Conservation (phyloP, 345 rosid species). For the Barbarea vulgaris region DNA sequence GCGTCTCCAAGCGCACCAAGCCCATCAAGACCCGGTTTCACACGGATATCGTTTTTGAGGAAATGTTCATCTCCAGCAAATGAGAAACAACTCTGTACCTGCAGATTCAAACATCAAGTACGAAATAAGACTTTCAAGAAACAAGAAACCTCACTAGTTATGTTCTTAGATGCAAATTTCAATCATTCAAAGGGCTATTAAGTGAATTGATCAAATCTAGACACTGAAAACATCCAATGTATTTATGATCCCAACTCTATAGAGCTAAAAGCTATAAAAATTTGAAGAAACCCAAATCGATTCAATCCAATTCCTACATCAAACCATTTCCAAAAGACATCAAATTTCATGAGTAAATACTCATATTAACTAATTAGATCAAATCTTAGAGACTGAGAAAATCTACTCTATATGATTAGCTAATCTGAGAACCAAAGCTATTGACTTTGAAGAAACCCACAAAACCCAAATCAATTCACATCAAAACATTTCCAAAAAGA, state of each 20-base stretch:
- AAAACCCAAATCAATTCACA: not conserved
- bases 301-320: not conserved
- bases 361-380: not conserved
- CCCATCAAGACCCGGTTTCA: constrained; percentile 82
- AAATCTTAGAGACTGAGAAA: not conserved
- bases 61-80: constrained; percentile 58
- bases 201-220: not conserved
- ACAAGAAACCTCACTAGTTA: not conserved
- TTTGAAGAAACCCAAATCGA: not conserved
- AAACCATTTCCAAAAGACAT: not conserved
- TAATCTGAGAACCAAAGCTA: not conserved
- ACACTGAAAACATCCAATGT: not conserved
- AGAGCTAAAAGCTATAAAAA: not conserved
- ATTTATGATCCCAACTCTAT: not conserved
- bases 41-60: constrained; percentile 76
- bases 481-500: not conserved
- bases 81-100: constrained; percentile 71
- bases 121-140: not conserved
- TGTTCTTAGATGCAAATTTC: not conserved
- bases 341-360: not conserved
- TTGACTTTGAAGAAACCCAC: not conserved
- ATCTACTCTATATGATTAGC: not conserved
- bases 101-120: constrained; percentile 20
- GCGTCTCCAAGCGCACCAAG: constrained; percentile 92
- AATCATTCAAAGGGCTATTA: not conserved